Percentiles rank a stretch among this genome's conserved stretches.
Evolutionary conservation across 441 rosid species (phyloP).

Genomic region (Gossypium armourianum): DNA sequence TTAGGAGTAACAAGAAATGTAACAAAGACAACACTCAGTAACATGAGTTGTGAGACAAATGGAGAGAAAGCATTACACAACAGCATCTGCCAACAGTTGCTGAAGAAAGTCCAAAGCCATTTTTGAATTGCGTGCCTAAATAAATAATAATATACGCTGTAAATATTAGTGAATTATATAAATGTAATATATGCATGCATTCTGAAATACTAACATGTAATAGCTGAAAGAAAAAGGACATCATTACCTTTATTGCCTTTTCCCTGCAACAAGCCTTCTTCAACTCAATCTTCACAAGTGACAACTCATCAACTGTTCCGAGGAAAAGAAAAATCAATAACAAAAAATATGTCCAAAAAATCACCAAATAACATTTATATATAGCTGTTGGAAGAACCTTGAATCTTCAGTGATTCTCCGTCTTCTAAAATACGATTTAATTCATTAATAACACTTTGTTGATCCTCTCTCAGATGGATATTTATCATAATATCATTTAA

Average conservation of each 20-base stretch:
- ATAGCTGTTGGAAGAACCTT: conserved; percentile 38
- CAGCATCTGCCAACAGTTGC: conserved; percentile 53
- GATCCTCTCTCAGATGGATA: conserved; percentile 47
- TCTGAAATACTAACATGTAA: conserved; percentile 5
- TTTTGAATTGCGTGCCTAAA: conserved; percentile 48
- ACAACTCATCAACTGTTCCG: conserved; percentile 53
- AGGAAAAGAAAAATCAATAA: conserved; percentile 13
- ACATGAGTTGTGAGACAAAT: conserved; percentile 1
- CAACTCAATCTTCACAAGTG: conserved; percentile 64
- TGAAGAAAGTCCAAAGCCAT: conserved; percentile 46
- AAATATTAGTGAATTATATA: background rate
- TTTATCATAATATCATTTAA: conserved; percentile 39
- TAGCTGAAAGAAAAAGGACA: conserved; percentile 4
- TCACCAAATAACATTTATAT: conserved; percentile 8
- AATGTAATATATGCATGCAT: background rate
- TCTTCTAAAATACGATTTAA: conserved; percentile 49
- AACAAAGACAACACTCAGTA: conserved; percentile 6
- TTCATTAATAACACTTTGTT: conserved; percentile 47
- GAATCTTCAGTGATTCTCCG: conserved; percentile 60
- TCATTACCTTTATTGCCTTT: conserved; percentile 55
- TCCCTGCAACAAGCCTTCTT: conserved; percentile 72
- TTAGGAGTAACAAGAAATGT: conserved; percentile 1
- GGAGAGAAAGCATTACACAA: conserved; percentile 34
- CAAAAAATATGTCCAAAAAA: background rate
- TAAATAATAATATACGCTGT: background rate